Conservation (phyloP, 2,329 filamentous ascomycete genomes). For the Fusarium equiseti region DNA sequence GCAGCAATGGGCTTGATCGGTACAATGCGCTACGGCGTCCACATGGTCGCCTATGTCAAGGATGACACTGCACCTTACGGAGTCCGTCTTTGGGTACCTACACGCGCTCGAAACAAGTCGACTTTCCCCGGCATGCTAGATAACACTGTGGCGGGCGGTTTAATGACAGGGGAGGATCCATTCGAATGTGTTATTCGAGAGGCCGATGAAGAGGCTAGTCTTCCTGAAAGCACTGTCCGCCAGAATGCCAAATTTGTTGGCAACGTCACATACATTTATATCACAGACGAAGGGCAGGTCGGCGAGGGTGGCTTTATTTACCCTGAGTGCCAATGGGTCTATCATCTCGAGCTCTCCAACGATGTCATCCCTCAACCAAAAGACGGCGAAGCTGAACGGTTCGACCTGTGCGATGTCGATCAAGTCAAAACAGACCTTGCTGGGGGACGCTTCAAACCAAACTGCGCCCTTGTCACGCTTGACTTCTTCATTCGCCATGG, state of each 20-base stretch:
- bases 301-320: conserved; percentile 87
- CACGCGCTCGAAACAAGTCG: conserved; percentile 79
- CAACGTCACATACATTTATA: conserved; percentile 85
- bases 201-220: conserved; percentile 86
- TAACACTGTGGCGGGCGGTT: conserved; percentile 86
- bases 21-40: conserved; percentile 81
- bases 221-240: conserved; percentile 78
- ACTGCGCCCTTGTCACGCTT: conserved; percentile 84
- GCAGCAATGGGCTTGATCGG: conserved; percentile 80
- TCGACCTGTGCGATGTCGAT: conserved; percentile 81
- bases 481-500: conserved; percentile 93
- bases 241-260: conserved; percentile 70
- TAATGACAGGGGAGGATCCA: conserved; percentile 83
- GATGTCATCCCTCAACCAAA: conserved; percentile 79
- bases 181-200: conserved; percentile 88
- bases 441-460: conserved; percentile 87
- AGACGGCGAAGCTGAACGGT: conserved; percentile 90
- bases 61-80: conserved; percentile 59
- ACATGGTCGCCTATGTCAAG: conserved; percentile 80
- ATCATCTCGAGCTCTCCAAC: conserved; percentile 82
- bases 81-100: conserved; percentile 86
- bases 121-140: conserved; percentile 95
- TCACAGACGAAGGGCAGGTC: conserved; percentile 79
- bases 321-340: conserved; percentile 92
- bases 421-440: conserved; percentile 78